Percentiles rank a stretch among this genome's conserved stretches.
Conservation (phyloP, 805 yeast genomes). For the Torulaspora gathmanii region DNA sequence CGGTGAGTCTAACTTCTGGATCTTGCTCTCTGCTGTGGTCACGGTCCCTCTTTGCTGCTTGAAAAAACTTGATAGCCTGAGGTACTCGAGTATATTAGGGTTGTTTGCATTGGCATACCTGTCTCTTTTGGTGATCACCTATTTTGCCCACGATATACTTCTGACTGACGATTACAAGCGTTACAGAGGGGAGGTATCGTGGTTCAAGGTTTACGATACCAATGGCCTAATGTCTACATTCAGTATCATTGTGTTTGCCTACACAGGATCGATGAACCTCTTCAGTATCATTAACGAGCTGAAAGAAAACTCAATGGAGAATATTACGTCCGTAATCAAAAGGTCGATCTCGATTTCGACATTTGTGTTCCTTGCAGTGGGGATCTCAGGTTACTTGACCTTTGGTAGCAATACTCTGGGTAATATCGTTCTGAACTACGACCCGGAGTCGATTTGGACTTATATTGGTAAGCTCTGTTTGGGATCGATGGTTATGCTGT, state of each 20-base stretch:
- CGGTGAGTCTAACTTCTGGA: constrained; percentile 39
- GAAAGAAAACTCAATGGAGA: constrained; percentile 47
- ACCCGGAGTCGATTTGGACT: constrained; percentile 46
- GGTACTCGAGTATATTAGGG: constrained; percentile 67
- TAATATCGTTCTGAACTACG: constrained; percentile 66
- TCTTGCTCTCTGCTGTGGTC: constrained; percentile 46
- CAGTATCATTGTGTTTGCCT: constrained; percentile 73
- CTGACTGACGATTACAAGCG: constrained; percentile 36
- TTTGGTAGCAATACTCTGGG: constrained; percentile 65
- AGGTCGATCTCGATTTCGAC: constrained; percentile 52
- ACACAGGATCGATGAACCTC: constrained; percentile 77
- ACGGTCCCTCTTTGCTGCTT: constrained; percentile 62
- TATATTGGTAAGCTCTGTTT: constrained; percentile 55
- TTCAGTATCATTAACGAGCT: constrained; percentile 72
- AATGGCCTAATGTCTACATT: constrained; percentile 55
- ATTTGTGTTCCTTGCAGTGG: constrained; percentile 55
- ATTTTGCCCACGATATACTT: constrained; percentile 40
- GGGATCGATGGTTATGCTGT: constrained; percentile 67
- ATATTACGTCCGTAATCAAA: constrained; percentile 43
- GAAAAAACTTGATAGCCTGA: constrained; percentile 61
- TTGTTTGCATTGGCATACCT: constrained; percentile 62
- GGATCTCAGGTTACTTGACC: constrained; percentile 64
- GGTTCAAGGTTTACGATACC: constrained; percentile 41
- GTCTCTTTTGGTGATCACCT: constrained; percentile 39
- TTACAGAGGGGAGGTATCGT: constrained; percentile 42